Evolutionary conservation across 352 stramenopile species (phyloP).

Genomic region (Phytophthora colocasiae): DNA sequence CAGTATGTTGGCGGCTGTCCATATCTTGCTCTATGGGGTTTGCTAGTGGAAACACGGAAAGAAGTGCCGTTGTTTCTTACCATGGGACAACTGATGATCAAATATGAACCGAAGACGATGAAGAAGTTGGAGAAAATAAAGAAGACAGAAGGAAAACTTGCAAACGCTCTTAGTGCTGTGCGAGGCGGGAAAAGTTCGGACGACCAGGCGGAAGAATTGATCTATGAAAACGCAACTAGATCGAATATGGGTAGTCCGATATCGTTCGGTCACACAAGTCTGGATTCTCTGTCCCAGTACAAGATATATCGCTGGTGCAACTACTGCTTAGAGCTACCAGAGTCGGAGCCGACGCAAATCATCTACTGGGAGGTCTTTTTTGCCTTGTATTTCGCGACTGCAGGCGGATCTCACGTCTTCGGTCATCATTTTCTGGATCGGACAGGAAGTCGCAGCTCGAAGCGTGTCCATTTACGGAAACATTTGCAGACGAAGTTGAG

Average conservation of each 20-base stretch:
- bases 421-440: conserved; percentile 73
- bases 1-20: conserved; percentile 77
- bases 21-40: conserved; percentile 65
- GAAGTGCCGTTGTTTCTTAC: conserved; percentile 72
- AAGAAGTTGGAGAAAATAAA: conserved; percentile 85
- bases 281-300: conserved; percentile 69
- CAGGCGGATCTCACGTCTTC: conserved; percentile 57
- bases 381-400: conserved; percentile 70
- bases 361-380: conserved; percentile 83
- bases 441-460: conserved; percentile 34
- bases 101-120: conserved; percentile 80
- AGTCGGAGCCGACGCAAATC: conserved; percentile 57
- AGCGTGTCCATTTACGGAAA: conserved; percentile 56
- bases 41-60: conserved; percentile 81
- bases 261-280: conserved; percentile 54
- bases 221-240: conserved; percentile 12
- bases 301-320: conserved; percentile 77
- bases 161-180: conserved; percentile 45
- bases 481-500: conserved; percentile 65
- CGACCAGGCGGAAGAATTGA: conserved; percentile 28
- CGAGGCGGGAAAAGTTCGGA: conserved; percentile 27
- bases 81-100: conserved; percentile 75
- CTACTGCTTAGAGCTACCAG: conserved; percentile 65
- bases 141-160: conserved; percentile 64
- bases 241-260: conserved; percentile 28